These are phyloP conservation scores for Cymbopogon citratus DNA, from an alignment of 176 grass and related monocot genomes.

Conservation along the genomic window DNA sequence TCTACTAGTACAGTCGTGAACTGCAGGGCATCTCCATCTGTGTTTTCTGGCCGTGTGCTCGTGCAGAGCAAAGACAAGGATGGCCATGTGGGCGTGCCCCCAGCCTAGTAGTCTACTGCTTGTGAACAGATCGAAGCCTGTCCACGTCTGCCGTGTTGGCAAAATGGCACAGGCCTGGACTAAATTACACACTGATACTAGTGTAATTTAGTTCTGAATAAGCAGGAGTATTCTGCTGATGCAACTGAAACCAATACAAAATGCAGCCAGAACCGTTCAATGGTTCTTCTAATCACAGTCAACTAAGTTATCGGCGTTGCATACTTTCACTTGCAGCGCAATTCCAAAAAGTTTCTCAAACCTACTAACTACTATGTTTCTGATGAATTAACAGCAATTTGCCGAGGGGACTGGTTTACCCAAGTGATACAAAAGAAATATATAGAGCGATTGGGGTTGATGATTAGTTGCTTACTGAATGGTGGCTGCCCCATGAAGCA, in stretches of 20 bases:
- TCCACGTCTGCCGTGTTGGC: background rate
- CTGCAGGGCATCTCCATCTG: background rate
- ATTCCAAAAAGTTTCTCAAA: background rate
- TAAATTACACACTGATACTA: background rate
- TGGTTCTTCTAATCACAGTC: background rate
- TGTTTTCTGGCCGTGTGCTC: background rate
- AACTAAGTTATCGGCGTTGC: background rate
- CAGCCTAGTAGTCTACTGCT: background rate
- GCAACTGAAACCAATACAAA: background rate
- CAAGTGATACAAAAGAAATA: background rate
- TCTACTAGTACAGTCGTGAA: background rate
- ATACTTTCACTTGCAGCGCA: background rate
- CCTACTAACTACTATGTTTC: background rate
- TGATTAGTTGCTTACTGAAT: constrained; percentile 34
- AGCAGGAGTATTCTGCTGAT: background rate
- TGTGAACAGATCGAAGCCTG: constrained; percentile 7
- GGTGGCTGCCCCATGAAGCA: constrained; percentile 39
- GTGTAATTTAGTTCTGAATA: background rate
- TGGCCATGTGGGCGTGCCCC: constrained; percentile 14
- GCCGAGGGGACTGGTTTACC: too few species aligned
- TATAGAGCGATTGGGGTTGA: background rate
- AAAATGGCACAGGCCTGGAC: background rate
- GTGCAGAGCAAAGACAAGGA: constrained; percentile 13
- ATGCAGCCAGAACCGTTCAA: background rate
- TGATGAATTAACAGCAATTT: background rate